Evolutionary conservation across 2,329 filamentous ascomycete genomes (phyloP).

Genomic region (Pseudocercospora musae): DNA sequence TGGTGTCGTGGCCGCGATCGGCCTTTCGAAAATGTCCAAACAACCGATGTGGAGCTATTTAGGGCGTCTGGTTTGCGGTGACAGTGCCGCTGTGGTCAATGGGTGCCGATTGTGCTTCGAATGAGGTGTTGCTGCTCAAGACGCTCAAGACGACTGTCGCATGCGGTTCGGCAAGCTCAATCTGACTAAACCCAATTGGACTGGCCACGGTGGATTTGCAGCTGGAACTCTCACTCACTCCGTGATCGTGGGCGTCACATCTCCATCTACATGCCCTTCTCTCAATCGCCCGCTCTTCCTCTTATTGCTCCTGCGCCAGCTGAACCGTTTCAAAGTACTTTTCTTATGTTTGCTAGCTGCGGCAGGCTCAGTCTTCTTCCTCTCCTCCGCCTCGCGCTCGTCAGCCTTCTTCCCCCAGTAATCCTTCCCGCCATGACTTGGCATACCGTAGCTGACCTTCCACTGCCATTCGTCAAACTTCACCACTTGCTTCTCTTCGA

Average conservation of each 20-base stretch:
- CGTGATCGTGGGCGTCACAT: background rate
- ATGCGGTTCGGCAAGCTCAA: background rate
- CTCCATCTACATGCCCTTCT: background rate
- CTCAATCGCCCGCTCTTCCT: slow-evolving; percentile 13
- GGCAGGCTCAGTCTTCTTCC: slow-evolving; percentile 11
- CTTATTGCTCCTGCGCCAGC: slow-evolving; percentile 23
- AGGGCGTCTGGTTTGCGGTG: background rate
- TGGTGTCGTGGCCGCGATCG: background rate
- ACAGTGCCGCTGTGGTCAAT: background rate
- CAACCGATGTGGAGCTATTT: background rate
- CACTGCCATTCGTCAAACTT: slow-evolving; percentile 41
- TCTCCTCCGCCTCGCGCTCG: slow-evolving; percentile 25
- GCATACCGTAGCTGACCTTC: slow-evolving; percentile 41
- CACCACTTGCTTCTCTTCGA: slow-evolving; percentile 31
- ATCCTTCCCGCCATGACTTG: slow-evolving; percentile 28
- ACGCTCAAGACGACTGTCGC: background rate
- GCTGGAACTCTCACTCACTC: background rate
- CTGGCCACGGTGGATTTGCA: background rate
- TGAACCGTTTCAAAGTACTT: slow-evolving; percentile 23
- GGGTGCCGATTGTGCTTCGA: background rate
- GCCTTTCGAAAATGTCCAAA: background rate
- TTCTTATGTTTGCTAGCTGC: slow-evolving; percentile 6
- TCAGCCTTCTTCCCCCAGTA: slow-evolving; percentile 28
- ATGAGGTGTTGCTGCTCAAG: background rate
- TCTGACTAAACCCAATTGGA: background rate